Conservation (phyloP, 202 grass and related monocot species). For the Cymbopogon flexuosus region DNA sequence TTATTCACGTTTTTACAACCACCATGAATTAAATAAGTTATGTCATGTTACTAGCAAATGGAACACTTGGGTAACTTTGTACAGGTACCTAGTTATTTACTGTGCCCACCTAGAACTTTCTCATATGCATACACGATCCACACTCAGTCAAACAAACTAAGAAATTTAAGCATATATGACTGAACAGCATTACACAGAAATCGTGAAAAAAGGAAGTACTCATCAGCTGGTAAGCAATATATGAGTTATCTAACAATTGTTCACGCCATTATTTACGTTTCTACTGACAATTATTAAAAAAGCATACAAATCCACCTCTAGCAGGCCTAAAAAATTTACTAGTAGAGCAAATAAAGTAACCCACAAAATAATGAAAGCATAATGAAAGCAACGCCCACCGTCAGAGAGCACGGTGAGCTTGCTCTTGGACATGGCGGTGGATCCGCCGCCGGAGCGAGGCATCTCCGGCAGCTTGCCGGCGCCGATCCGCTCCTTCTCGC, state of each 20-base stretch:
- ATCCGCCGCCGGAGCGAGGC: slow-evolving; percentile 39
- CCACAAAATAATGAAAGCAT: neutral
- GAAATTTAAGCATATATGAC: neutral
- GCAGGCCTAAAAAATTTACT: neutral
- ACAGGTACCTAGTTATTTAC: neutral
- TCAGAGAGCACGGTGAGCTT: slow-evolving; percentile 19
- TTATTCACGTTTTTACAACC: neutral
- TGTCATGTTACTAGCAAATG: neutral
- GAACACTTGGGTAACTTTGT: neutral
- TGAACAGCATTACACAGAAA: neutral
- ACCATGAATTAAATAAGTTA: neutral
- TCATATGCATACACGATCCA: neutral
- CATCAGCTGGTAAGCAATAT: neutral
- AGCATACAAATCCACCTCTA: neutral
- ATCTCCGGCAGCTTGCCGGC: slow-evolving; percentile 47
- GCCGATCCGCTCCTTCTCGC: slow-evolving; percentile 50
- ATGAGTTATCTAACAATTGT: slow-evolving; percentile 2
- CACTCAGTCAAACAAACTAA: neutral
- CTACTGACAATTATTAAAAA: neutral
- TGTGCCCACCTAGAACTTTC: neutral
- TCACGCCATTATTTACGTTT: neutral
- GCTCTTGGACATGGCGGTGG: slow-evolving; percentile 45
- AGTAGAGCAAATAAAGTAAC: slow-evolving; percentile 9
- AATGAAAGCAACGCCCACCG: slow-evolving; percentile 28
- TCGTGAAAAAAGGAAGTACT: neutral